These are phyloP conservation scores for Solanum hybrid DNA, from an alignment of 305 asterid genomes.

Conservation along the genomic window DNA sequence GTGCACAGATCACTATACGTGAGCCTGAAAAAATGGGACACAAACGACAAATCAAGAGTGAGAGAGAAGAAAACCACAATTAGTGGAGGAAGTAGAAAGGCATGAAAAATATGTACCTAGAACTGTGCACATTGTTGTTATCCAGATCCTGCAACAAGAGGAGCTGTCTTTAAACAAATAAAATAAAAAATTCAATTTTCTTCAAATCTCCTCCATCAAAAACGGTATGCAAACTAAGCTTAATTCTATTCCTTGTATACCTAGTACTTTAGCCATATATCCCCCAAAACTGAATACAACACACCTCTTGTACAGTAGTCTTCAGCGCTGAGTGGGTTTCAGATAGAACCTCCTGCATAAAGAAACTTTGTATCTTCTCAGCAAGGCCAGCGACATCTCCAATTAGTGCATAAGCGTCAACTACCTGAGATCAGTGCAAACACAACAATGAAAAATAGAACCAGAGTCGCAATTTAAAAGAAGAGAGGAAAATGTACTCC, in stretches of 20 bases:
- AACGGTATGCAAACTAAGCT: not conserved
- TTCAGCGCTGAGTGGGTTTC: slow-evolving; percentile 85
- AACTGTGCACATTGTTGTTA: slow-evolving; percentile 31
- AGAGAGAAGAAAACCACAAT: slow-evolving; percentile 8
- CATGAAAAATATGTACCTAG: slow-evolving; percentile 40
- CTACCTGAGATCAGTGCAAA: slow-evolving; percentile 48
- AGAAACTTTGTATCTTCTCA: slow-evolving; percentile 93
- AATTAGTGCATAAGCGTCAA: slow-evolving; percentile 93
- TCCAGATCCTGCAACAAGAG: slow-evolving; percentile 67
- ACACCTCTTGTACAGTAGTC: slow-evolving; percentile 71
- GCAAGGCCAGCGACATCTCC: slow-evolving; percentile 98
- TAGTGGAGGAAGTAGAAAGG: slow-evolving; percentile 8
- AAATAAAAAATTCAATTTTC: slow-evolving; percentile 5
- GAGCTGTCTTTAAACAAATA: slow-evolving; percentile 18
- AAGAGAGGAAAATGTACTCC: slow-evolving; percentile 4
- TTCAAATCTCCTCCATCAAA: not conserved
- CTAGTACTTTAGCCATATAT: slow-evolving; percentile 7
- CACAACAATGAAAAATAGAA: not conserved
- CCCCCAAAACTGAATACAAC: slow-evolving; percentile 10
- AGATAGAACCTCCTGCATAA: slow-evolving; percentile 98
- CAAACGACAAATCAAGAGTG: slow-evolving; percentile 15
- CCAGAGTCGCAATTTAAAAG: not conserved
- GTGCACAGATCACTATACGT: slow-evolving; percentile 94
- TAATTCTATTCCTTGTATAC: slow-evolving; percentile 1
- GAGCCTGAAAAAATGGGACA: slow-evolving; percentile 50